These are phyloP conservation scores for Pythium aquatile DNA, from an alignment of 352 stramenopile genomes.

Conservation along the genomic window DNA sequence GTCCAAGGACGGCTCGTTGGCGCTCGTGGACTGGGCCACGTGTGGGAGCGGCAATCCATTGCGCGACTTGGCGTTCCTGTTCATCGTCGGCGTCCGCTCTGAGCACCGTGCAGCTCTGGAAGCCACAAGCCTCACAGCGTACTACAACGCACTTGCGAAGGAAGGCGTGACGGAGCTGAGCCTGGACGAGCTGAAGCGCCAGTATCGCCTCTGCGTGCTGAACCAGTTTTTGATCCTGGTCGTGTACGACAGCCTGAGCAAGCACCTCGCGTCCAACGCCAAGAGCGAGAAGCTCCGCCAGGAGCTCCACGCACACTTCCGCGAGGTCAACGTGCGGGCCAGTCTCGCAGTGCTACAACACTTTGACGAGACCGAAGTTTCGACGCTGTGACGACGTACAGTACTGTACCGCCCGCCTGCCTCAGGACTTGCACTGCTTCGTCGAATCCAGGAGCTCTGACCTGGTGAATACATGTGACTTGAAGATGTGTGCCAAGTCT, in stretches of 20 bases:
- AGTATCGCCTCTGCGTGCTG: slow-evolving; percentile 67
- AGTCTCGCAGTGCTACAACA: slow-evolving; percentile 68
- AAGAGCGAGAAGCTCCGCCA: slow-evolving; percentile 60
- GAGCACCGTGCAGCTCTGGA: slow-evolving; percentile 47
- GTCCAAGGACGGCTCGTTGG: slow-evolving; percentile 32
- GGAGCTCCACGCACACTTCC: slow-evolving; percentile 65
- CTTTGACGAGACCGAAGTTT: slow-evolving; percentile 32
- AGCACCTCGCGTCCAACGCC: slow-evolving; percentile 71
- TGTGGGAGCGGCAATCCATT: slow-evolving; percentile 72
- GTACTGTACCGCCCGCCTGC: not conserved
- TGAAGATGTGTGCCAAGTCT: not conserved
- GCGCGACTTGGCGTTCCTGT: slow-evolving; percentile 81
- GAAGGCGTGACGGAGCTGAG: slow-evolving; percentile 28
- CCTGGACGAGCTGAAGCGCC: slow-evolving; percentile 40
- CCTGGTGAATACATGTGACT: not conserved
- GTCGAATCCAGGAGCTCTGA: not conserved
- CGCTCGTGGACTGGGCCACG: slow-evolving; percentile 82
- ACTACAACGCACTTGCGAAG: slow-evolving; percentile 32
- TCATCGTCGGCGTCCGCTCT: slow-evolving; percentile 70
- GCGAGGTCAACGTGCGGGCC: slow-evolving; percentile 63
- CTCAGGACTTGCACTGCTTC: not conserved
- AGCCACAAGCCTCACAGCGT: slow-evolving; percentile 36
- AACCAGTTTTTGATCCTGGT: slow-evolving; percentile 86
- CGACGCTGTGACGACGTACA: slow-evolving; percentile 1
- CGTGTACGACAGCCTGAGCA: slow-evolving; percentile 77